A percentile compares a stretch with the other conserved stretches of the same genome.
These are phyloP conservation scores for Aegilops sharonensis DNA, from an alignment of 176 grass and related monocot genomes.

Conservation along the genomic window DNA sequence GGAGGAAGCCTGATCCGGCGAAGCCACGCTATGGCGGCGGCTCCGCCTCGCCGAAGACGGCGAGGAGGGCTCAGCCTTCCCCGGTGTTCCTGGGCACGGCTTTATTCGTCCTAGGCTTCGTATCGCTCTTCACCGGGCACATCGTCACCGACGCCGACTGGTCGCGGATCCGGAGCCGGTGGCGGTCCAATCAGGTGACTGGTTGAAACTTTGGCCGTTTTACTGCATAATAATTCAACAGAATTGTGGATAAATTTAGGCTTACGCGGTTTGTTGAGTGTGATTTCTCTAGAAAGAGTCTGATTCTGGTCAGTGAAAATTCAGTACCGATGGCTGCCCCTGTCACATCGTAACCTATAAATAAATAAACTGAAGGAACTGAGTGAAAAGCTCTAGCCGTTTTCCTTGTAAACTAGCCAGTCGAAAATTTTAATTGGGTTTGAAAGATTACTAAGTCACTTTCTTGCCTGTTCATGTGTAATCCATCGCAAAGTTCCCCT, in stretches of 20 bases:
- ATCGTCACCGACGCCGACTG: conserved; percentile 79
- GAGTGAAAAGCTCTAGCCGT: background rate
- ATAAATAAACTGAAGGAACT: background rate
- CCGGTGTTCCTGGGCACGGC: conserved; percentile 54
- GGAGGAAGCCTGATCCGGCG: conserved; percentile 42
- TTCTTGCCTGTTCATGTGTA: background rate
- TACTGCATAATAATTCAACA: background rate
- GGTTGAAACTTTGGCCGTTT: background rate
- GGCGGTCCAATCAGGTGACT: conserved; percentile 64
- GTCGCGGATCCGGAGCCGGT: conserved; percentile 65
- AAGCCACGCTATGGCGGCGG: conserved; percentile 29
- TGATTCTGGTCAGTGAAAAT: background rate
- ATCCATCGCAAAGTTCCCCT: background rate
- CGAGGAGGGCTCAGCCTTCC: conserved; percentile 40
- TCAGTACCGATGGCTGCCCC: background rate
- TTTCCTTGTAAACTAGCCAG: no score
- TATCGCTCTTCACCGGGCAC: conserved; percentile 81
- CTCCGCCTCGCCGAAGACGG: conserved; percentile 24
- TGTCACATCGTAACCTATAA: background rate
- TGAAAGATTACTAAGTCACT: background rate
- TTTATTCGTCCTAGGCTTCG: conserved; percentile 65
- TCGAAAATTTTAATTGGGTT: no score
- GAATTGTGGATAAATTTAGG: background rate
- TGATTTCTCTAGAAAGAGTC: background rate
- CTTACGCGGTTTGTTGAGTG: background rate